phyloP scores from a whole-genome alignment of 164 flowering plant species.

The Nymphaea colorata region DNA sequence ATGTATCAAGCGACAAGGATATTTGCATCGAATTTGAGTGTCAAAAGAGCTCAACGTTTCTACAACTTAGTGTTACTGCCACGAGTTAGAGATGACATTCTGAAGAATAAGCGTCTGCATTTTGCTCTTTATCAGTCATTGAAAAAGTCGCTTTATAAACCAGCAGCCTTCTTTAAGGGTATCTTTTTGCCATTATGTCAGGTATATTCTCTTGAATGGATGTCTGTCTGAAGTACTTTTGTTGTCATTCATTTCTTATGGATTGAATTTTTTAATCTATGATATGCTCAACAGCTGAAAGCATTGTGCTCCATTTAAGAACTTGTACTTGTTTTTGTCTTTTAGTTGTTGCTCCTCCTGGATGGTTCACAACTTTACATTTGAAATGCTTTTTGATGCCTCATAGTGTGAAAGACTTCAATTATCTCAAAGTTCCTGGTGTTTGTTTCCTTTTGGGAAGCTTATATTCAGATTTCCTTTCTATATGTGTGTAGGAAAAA shows the following conservation, averaged over 20 bases:
- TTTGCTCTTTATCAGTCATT: conserved; percentile 74
- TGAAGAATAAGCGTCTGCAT: conserved; percentile 75
- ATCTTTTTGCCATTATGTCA: conserved; percentile 80
- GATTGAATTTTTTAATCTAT: no score
- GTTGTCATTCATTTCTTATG: neutral
- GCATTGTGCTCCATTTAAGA: no score
- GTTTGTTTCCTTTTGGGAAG: no score
- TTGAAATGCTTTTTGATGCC: no score
- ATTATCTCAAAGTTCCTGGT: no score
- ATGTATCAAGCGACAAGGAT: conserved; percentile 89
- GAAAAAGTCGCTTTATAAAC: conserved; percentile 82
- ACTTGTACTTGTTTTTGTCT: no score
- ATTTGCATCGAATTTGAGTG: conserved; percentile 72
- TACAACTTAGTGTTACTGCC: conserved; percentile 85
- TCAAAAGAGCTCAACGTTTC: conserved; percentile 68
- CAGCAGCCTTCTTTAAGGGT: conserved; percentile 89
- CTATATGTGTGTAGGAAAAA: no score
- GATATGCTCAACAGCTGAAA: no score
- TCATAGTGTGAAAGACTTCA: no score
- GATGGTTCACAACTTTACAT: no score
- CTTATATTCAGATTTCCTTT: no score
- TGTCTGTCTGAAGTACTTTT: neutral
- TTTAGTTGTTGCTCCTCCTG: no score
- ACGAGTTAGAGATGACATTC: conserved; percentile 71
- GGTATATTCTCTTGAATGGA: conserved; percentile 27